Percentiles rank a stretch among this genome's conserved stretches.
Evolutionary conservation across 495 filamentous ascomycete genomes (phyloP).

Genomic region (Tuber borchii): DNA sequence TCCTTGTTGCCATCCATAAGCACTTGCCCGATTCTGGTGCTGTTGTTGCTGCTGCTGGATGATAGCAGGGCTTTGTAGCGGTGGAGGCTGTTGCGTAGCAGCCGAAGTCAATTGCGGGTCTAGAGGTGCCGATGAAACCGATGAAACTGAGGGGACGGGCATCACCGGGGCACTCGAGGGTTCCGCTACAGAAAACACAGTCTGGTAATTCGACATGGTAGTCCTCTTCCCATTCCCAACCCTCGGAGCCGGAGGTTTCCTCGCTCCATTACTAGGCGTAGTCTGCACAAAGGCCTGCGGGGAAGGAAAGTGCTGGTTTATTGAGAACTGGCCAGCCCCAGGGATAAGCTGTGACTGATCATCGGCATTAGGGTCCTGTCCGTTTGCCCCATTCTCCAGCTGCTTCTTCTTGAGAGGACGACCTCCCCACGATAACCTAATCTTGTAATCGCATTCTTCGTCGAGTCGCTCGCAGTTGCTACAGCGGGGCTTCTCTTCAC

Average conservation of each 20-base stretch:
- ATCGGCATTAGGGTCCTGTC: slow-evolving; percentile 43
- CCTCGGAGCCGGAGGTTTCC: slow-evolving; percentile 39
- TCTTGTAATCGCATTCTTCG: slow-evolving; percentile 78
- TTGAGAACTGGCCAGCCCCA: slow-evolving; percentile 46
- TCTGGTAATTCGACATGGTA: slow-evolving; percentile 39
- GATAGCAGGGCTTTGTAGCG: slow-evolving; percentile 29
- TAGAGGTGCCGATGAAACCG: slow-evolving; percentile 21
- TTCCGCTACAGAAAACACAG: slow-evolving; percentile 42
- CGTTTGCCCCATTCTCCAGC: slow-evolving; percentile 37
- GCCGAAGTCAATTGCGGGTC: slow-evolving; percentile 27
- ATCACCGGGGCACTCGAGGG: slow-evolving; percentile 30
- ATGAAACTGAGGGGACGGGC: slow-evolving; percentile 1
- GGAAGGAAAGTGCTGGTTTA: slow-evolving; percentile 45
- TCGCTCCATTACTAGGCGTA: slow-evolving; percentile 45
- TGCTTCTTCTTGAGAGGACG: slow-evolving; percentile 52
- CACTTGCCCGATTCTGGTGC: slow-evolving; percentile 21
- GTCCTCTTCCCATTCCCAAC: slow-evolving; percentile 40
- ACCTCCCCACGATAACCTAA: slow-evolving; percentile 78
- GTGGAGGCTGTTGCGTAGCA: slow-evolving; percentile 25
- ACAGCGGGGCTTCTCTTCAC: slow-evolving; percentile 73
- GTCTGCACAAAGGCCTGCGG: slow-evolving; percentile 46
- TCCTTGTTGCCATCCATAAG: slow-evolving; percentile 34
- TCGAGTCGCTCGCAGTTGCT: slow-evolving; percentile 69
- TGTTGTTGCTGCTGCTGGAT: slow-evolving; percentile 22
- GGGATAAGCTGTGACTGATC: slow-evolving; percentile 46